Conservation (phyloP, 768 basidiomycete species). For the Russula abietina region DNA sequence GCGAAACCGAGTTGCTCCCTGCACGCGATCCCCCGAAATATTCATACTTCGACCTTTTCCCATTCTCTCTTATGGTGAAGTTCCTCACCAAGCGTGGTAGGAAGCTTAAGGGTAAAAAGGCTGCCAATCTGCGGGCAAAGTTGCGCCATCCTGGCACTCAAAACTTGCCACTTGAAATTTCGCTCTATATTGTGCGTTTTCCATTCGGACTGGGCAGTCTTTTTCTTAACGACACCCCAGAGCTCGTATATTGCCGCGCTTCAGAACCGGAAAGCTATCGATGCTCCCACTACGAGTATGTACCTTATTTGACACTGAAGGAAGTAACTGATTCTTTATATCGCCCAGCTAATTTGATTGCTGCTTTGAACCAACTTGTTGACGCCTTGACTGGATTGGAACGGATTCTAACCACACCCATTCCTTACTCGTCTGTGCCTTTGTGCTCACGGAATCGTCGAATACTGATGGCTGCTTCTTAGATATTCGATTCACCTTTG, state of each 20-base stretch:
- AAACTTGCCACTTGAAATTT: conserved; percentile 65
- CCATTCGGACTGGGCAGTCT: neutral
- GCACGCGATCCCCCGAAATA: conserved; percentile 54
- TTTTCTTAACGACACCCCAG: conserved; percentile 34
- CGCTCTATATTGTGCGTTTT: conserved; percentile 52
- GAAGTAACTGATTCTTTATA: neutral
- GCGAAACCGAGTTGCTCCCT: conserved; percentile 47
- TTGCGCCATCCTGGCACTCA: conserved; percentile 42
- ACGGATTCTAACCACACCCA: conserved; percentile 67
- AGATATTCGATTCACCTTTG: conserved; percentile 68
- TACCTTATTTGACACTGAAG: conserved; percentile 17
- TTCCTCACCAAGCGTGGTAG: conserved; percentile 43
- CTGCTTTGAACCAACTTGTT: conserved; percentile 48
- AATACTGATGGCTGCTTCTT: conserved; percentile 4
- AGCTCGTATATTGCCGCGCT: conserved; percentile 61
- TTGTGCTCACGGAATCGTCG: neutral
- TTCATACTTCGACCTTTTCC: conserved; percentile 58
- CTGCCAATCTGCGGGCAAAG: conserved; percentile 47
- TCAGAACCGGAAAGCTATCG: conserved; percentile 48
- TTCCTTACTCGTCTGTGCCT: conserved; percentile 59
- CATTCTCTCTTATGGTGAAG: conserved; percentile 55
- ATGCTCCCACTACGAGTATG: conserved; percentile 59
- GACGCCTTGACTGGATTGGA: conserved; percentile 66
- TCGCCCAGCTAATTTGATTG: conserved; percentile 41
- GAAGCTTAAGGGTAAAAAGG: conserved; percentile 57